phyloP scores from a whole-genome alignment of 2,329 filamentous ascomycete species.

The Botrytis fragariae region DNA sequence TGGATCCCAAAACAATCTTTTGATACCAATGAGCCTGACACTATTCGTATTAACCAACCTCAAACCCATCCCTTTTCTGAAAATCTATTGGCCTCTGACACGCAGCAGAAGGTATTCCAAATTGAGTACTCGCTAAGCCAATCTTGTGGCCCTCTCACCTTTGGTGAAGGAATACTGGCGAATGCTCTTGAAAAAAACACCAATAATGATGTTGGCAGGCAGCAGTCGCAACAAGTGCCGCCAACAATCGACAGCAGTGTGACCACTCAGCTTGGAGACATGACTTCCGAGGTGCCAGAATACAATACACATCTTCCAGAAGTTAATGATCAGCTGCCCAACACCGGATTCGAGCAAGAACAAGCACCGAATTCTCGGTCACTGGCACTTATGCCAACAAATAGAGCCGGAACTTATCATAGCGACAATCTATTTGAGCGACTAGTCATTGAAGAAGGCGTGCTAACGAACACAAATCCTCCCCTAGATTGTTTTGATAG shows the following conservation, averaged over 20 bases:
- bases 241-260: neutral
- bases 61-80: neutral
- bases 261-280: neutral
- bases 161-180: conserved; percentile 17
- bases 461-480: neutral
- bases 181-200: neutral
- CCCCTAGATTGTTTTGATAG: neutral
- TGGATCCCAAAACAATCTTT: conserved; percentile 19
- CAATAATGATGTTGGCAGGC: neutral
- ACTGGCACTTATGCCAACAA: neutral
- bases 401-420: neutral
- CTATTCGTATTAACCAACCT: neutral
- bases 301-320: neutral
- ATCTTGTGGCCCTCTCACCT: conserved; percentile 16
- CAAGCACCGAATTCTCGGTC: neutral
- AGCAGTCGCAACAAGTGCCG: neutral
- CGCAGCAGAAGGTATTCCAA: neutral
- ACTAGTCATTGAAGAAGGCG: conserved; percentile 20
- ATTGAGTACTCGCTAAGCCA: neutral
- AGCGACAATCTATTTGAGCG: conserved; percentile 18
- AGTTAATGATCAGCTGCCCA: neutral
- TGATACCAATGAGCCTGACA: neutral
- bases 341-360: neutral
- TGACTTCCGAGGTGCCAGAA: neutral
- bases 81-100: neutral